Conservation (phyloP, 2,329 filamentous ascomycete species). For the Claviceps pazoutovae region DNA sequence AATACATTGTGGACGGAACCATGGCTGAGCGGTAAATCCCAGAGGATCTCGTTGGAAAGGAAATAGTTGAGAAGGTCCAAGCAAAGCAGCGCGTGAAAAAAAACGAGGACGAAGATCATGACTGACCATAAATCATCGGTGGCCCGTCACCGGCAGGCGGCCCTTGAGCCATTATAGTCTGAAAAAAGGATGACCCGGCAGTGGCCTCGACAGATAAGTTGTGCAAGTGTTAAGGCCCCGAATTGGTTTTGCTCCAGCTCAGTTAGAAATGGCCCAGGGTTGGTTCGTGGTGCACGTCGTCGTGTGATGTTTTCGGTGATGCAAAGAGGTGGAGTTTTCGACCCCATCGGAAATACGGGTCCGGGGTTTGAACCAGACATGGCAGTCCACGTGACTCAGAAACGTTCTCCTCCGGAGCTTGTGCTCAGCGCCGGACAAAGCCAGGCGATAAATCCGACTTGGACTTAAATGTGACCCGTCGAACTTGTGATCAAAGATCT, state of each 20-base stretch:
- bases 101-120: background rate
- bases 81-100: background rate
- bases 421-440: background rate
- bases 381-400: background rate
- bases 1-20: background rate
- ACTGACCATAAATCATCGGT: constrained; percentile 18
- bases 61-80: background rate
- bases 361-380: background rate
- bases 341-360: too few relatives aligned
- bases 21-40: background rate
- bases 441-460: constrained; percentile 5
- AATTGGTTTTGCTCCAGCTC: too few relatives aligned
- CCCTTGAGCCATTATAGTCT: constrained; percentile 12
- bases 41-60: background rate
- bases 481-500: constrained; percentile 4
- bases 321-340: background rate
- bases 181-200: background rate
- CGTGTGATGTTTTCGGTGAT: background rate
- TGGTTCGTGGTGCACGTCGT: too few relatives aligned
- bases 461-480: background rate
- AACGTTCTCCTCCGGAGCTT: background rate
- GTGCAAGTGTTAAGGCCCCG: too few relatives aligned
- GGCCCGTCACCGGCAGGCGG: constrained; percentile 8
- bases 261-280: too few relatives aligned
- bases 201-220: background rate